phyloP scores from a whole-genome alignment of 257 asterid genomes.

The Lycium ferocissimum region DNA sequence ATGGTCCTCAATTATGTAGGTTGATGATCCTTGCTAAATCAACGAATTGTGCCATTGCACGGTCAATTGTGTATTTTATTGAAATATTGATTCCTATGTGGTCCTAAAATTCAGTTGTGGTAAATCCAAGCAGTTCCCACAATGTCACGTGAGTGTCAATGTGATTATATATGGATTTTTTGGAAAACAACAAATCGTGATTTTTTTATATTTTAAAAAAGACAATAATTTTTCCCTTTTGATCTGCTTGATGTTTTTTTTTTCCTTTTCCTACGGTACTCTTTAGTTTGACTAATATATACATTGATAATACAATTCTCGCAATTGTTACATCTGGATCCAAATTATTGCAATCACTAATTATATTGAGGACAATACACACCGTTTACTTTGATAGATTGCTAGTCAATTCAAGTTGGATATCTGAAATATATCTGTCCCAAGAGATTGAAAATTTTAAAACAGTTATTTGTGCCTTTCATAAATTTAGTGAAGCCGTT shows the following conservation, averaged over 20 bases:
- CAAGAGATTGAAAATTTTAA: not conserved
- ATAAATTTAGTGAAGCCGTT: not conserved
- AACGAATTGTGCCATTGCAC: not conserved
- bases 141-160: not conserved
- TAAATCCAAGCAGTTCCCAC: not conserved
- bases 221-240: too few species aligned
- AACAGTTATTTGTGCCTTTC: not conserved
- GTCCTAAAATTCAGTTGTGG: not conserved
- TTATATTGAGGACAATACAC: too few species aligned
- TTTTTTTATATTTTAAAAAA: too few species aligned
- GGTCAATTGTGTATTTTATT: not conserved
- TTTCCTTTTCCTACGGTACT: too few species aligned
- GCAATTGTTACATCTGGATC: too few species aligned
- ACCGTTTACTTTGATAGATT: too few species aligned
- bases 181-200: not conserved
- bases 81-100: not conserved
- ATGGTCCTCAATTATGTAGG: not conserved
- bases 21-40: not conserved
- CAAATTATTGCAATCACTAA: too few species aligned
- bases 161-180: not conserved
- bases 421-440: not conserved
- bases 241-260: too few species aligned
- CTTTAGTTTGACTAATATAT: too few species aligned
- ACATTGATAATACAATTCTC: too few species aligned
- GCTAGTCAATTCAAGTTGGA: not conserved